Base-by-base conservation (phyloP, 2,329 filamentous ascomycete genomes). In the Proliferodiscus dingleyae region DNA sequence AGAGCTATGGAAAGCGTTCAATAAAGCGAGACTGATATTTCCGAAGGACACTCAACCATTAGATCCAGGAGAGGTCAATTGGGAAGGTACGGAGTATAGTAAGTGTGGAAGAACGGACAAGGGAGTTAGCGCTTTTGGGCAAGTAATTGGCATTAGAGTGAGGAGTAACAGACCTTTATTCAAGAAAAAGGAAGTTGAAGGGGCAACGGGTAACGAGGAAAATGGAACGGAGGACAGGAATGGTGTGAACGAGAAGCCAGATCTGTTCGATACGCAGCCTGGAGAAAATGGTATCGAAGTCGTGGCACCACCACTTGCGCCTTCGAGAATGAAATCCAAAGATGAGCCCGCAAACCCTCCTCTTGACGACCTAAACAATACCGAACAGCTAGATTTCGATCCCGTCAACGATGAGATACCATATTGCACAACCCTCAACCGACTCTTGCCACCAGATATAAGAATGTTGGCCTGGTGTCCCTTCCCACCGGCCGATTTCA, bases 91-190 rank as follows among this genome's bases (percentile, higher is more conserved):
- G 65, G 87, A 95, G 50, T 98, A 97, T 66, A 89, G 87, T 28
- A 98, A 98, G 66, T 96, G 91, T 61, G 93, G 93, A 2, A 77
- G 93, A 52, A 98, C 93, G 15, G 93, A 98, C 64, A 77, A 82
- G 43, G 93, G 93, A 10, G 93, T 98, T 28, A 96, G 89, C 66
- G 90, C 93, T 3, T 98, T 98, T 69, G 93, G 93, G 0, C 93
- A 98, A 70, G 93, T 98, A 46, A 81, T 98, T 60, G 86, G 83
- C 1, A 69, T 98, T 32, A 72, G 85, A 45, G 83, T 98, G 13
- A 75, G 91, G 62, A 96, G 90, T 66, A 86, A 85, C 58, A 72
- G 78, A 54, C 88, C 88, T 1, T 61, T 83, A 41, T 67, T 67
- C 45, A 65, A 54, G 52, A 56, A 37, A 46, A 62, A 55, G 41